Evolutionary conservation across 176 grass and related monocot species (phyloP), one percentile per base, ranked within the genome.

Genomic region (Avena insularis): DNA sequence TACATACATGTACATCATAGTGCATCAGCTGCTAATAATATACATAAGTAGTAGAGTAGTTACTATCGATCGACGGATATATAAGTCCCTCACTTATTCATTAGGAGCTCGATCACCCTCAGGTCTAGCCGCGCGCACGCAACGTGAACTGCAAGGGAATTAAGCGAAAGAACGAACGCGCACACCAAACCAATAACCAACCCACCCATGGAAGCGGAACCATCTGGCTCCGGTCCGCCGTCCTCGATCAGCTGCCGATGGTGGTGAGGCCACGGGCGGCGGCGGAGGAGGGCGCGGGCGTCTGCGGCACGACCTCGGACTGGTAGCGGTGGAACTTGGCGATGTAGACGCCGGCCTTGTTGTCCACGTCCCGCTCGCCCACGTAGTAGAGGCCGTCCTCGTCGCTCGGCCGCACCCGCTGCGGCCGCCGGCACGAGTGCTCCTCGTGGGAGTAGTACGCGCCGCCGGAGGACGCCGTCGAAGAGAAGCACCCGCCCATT

Each of bases 401-500:
- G 82, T 91, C 86, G 82, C 82, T 91, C 15, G 90, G 90, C 53
- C 77, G 57, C 77, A 91, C 86, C 8, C 69, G 33, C 53, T 12
- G 12, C 12, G 14, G 40, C 25, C 35, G 33, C 21, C 71, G 75
- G 59, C 38, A 40, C 13, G 71, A 27, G 64, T 67, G 33, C 74
- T 46, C 71, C 23, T 83, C 81, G 40, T 58, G 6, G 14, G 40
- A 43, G 40, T 57, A 57, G 64, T 67, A 67, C 13, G 63, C 27
- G 50, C 49, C 9, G 0, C 5, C 49, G 29, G 83, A 59, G 13
- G 81, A 61, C 3, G 64, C 15, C 13, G 64, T 8, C 5, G 64
- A 91, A 6, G 90, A 91, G 82, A 77, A 71, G 86, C 90, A 91
- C 27, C n/a, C 50, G 7, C 90, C 90, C 90, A 91, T 90, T 80